Base-by-base conservation (phyloP, 345 rosid genomes). In the Jatropha curcas region DNA sequence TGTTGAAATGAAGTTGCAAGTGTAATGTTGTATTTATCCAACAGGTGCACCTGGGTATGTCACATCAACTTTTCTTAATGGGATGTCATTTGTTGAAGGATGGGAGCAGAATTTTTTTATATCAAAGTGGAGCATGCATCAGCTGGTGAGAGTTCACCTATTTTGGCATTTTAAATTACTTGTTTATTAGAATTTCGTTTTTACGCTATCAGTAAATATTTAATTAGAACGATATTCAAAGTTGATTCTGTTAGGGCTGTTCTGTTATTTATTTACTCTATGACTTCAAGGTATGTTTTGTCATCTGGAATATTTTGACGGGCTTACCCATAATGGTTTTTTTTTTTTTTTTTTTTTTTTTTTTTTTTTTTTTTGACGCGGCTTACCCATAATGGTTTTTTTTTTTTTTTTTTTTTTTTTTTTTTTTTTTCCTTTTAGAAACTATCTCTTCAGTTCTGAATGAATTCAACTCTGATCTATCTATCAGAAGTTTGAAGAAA, bases 81-180 rank as follows among this genome's bases (percentile, higher is more conserved):
- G 98, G 73, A 85, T 86, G 95, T 94, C 97, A 12, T 94, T 94
- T 81, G 98, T 92, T 61, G 92, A 94, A 70, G 98, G 98, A 45
- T 94, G 98, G 98, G 95, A 94, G 45, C 97, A 92, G 74, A 94
- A 92, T 70, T 88, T 94, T 76, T 94, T 94, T 80, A 89, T 94
- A 79, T 94, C 98, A 39, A 94, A 92, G 68, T 94, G 98, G 98
- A 94, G 95, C 86, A 92, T 94, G 98, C 98, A 94, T 85, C 98
- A 90, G 75, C 80, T 94, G 95, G 98, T 92, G 83, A 43, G 84
- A 50, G 35, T 33, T 59, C 37, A 11, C 41, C 34, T 55, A 64
- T 52, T 60, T 59, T 56, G 12, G 58, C 71, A 57, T 43, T 78
- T 75, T 43, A 35, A 16, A 66, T 65, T 45, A 7, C 16, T 10